Base-by-base conservation (phyloP, 1,139 yeast species). In the Taphrina confusa region DNA sequence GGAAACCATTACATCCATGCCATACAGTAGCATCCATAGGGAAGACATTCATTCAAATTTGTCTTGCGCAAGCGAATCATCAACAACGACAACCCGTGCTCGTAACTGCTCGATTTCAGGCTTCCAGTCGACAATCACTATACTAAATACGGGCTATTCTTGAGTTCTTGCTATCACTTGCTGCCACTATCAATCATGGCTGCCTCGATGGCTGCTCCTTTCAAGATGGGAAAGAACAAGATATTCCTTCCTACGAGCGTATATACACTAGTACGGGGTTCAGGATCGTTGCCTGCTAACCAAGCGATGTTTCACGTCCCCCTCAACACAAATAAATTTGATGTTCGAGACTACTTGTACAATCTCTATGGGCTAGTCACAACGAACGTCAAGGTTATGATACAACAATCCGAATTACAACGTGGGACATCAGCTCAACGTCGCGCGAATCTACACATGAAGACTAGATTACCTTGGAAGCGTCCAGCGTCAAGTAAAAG, bases 311-410 rank as follows among this genome's bases (percentile, higher is more conserved):
- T 67, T 58, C 58, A 62, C 14, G 69, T 67, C 14, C 69, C 69
- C 5, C 56, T 61, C 20, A 60, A 61, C 30, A 67, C 67, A 62
- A 67, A 67, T 61, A 67, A 67, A 49, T 66, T 67, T 31, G 68
- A 66, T 45, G 63, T 67, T 16, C 63, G 69, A 3, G 70, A 67
- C 49, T 67, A 67, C 49, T 62, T 67, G 27, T 66, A 60, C 57
- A 65, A 67, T 45, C 62, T 67, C 31, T 67, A 67, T 51, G 67
- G 68, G 6, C 63, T 67, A 30, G 62, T 65, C 20, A 68, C 66
- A 20, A 62, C 57, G 22, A 52, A 51, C 18, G 65, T 65, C 47
- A 64, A 44, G 37, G 56, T 57, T 55, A 64, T 45, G 62, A 63
- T 57, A 28, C 62, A 45, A 34, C 62, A 49, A 52, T 34, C 47